Evolutionary conservation across 2,329 filamentous ascomycete species (phyloP).

Genomic region (Beauveria sp.): DNA sequence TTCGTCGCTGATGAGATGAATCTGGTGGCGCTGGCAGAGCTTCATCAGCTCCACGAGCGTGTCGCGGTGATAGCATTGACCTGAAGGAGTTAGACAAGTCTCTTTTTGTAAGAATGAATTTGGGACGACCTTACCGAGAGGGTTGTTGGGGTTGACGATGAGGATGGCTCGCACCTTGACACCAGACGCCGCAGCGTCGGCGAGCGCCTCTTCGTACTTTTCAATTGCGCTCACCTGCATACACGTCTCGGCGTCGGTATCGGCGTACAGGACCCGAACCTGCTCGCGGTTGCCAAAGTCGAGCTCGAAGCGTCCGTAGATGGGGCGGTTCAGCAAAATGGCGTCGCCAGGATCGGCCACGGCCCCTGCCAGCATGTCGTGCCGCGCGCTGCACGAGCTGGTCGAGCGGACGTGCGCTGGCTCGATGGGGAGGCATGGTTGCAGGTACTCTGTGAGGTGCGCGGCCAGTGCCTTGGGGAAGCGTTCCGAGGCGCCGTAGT

Average conservation of each 20-base stretch:
- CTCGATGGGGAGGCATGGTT: constrained; percentile 22
- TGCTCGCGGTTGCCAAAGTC: constrained; percentile 38
- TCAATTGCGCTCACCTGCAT: constrained; percentile 36
- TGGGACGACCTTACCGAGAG: constrained; percentile 29
- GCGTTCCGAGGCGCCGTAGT: constrained; percentile 28
- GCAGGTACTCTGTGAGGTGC: constrained; percentile 31
- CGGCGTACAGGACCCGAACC: constrained; percentile 36
- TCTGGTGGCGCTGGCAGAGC: constrained; percentile 39
- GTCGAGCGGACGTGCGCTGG: constrained; percentile 26
- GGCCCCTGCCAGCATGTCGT: constrained; percentile 32
- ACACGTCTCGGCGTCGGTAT: constrained; percentile 32
- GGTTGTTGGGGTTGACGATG: constrained; percentile 47
- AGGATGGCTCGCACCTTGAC: constrained; percentile 37
- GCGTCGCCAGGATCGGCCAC: constrained; percentile 30
- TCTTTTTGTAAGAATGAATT: constrained; percentile 3
- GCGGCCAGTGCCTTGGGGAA: constrained; percentile 26
- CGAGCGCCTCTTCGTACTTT: constrained; percentile 36
- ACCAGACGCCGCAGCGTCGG: constrained; percentile 26
- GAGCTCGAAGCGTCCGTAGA: constrained; percentile 41
- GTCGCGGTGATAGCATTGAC: constrained; percentile 35
- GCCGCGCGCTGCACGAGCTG: constrained; percentile 29
- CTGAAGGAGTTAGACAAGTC: neutral
- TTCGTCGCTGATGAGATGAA: constrained; percentile 52
- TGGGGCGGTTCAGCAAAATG: constrained; percentile 31
- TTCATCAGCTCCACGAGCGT: constrained; percentile 36